These are phyloP conservation scores for Modicella reniformis DNA, from an alignment of 371 early-diverging fungal species.

Conservation along the genomic window DNA sequence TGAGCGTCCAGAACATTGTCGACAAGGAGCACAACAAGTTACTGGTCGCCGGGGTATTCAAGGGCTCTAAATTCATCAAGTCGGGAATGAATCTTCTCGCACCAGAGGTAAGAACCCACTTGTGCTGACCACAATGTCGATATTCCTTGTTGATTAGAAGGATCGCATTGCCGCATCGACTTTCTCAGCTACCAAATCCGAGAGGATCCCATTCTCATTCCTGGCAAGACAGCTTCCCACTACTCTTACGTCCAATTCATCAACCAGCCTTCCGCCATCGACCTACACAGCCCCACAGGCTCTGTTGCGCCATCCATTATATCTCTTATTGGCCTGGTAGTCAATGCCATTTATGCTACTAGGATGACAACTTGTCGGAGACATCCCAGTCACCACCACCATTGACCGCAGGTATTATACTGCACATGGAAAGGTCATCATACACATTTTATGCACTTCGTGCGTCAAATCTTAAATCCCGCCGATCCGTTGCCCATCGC, in stretches of 20 bases:
- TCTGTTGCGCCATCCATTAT: neutral
- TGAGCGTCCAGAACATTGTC: conserved; percentile 29
- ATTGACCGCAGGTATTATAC: too few relatives aligned
- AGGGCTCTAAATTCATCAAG: conserved; percentile 29
- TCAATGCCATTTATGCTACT: too few relatives aligned
- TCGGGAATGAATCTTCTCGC: conserved; percentile 29
- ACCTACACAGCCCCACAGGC: too few relatives aligned
- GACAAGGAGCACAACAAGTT: conserved; percentile 34
- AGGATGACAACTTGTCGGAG: too few relatives aligned
- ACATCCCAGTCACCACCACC: too few relatives aligned
- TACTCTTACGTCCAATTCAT: conserved; percentile 2
- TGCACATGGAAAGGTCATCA: too few relatives aligned
- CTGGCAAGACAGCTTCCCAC: conserved; percentile 3
- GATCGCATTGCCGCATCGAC: conserved; percentile 21
- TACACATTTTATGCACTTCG: neutral
- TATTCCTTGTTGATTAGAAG: conserved; percentile 21
- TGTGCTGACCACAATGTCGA: conserved; percentile 19
- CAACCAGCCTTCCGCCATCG: conserved; percentile 3
- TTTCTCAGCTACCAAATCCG: conserved; percentile 17
- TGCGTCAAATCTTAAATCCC: too few relatives aligned
- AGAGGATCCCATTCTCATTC: conserved; percentile 22
- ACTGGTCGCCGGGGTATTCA: conserved; percentile 26
- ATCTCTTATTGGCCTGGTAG: too few relatives aligned
- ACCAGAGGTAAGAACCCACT: conserved; percentile 21
- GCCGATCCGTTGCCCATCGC: too few relatives aligned